Evolutionary conservation across 192 early-diverging fungal species (phyloP).

Genomic region (Coemansia brasiliensis): DNA sequence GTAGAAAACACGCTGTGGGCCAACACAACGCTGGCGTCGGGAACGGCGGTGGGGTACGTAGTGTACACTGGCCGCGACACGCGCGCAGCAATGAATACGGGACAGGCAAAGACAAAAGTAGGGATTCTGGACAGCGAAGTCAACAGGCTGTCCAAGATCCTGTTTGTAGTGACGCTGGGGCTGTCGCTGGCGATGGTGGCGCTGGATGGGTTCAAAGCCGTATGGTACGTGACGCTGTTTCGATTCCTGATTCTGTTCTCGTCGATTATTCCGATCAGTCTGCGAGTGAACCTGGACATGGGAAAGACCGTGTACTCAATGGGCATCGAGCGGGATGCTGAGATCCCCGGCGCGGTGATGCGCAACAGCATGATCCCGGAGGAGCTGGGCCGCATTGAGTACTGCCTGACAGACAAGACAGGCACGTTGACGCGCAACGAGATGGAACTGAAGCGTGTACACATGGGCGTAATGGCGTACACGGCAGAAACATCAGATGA

Average conservation of each 20-base stretch:
- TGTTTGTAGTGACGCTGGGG: conserved; percentile 80
- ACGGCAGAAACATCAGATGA: conserved; percentile 88
- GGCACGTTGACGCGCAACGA: conserved; percentile 95
- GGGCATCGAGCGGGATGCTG: conserved; percentile 84
- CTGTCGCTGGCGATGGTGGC: conserved; percentile 86
- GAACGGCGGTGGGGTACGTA: conserved; percentile 79
- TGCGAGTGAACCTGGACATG: conserved; percentile 96
- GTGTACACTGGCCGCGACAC: conserved; percentile 93
- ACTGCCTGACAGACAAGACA: conserved; percentile 92
- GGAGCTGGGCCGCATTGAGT: conserved; percentile 91
- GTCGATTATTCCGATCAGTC: conserved; percentile 92
- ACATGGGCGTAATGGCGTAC: conserved; percentile 96
- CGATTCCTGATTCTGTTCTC: conserved; percentile 95
- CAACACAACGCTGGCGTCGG: conserved; percentile 94
- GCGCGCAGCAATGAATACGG: conserved; percentile 95
- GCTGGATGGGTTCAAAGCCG: conserved; percentile 82
- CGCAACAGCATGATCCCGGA: conserved; percentile 94
- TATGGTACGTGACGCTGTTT: conserved; percentile 90
- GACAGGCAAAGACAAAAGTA: conserved; percentile 85
- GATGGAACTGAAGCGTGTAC: conserved; percentile 93
- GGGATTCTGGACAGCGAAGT: conserved; percentile 88
- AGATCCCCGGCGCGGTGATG: conserved; percentile 85
- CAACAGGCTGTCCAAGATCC: conserved; percentile 89
- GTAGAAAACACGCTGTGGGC: conserved; percentile 94
- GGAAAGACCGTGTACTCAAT: conserved; percentile 90